Base-by-base conservation (phyloP, 164 flowering plant genomes). In the Santalum album region DNA sequence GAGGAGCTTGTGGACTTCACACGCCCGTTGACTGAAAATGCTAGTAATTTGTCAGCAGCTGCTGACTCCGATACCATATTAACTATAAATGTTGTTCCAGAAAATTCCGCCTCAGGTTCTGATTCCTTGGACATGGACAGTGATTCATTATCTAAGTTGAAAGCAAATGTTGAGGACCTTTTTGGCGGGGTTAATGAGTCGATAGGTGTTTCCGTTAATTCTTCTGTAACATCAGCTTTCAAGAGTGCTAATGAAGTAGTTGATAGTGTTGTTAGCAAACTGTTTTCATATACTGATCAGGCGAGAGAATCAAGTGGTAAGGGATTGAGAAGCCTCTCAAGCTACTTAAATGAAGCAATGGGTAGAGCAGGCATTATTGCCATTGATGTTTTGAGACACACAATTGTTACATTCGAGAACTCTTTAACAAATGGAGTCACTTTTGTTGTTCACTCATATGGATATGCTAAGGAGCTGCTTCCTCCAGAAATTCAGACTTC, bases 401-500 rank as follows among this genome's bases (percentile, higher is more conserved):
- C 71, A 51, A 66, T 88, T 63, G 63, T 81, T 38, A 49, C 66
- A 21, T 73, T 71, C 42, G 95, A 84, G 73, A 75, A 75, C 58
- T 78, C 74, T 55, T 39, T 84, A 24, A 53, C 71, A 21, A 71
- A 71, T 51, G 92, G 84, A 26, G 71, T 72, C 32, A 68, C 62
- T 18, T 65, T 59, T 60, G 62, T 79, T 57, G 68, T 67, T 46
- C 75, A 68, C 60, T 80, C 77, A 45, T 88, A 82, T 68, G 79
- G 76, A 15, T 74, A 78, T 46, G 75, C 76, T 29, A 91, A 86
- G 68, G 77, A 71, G 27, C 48, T 67, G 26, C 89, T 88, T 65
- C 96, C 98, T 68, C 63, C 78, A 57, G 95, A 81, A 54, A 35
- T 79, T 25, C 77, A 53, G 46, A 72, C 68, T 60, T 73, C 56